These are phyloP conservation scores for Ettlia oleoabundans DNA, from an alignment of 139 green algal species.

Conservation along the genomic window DNA sequence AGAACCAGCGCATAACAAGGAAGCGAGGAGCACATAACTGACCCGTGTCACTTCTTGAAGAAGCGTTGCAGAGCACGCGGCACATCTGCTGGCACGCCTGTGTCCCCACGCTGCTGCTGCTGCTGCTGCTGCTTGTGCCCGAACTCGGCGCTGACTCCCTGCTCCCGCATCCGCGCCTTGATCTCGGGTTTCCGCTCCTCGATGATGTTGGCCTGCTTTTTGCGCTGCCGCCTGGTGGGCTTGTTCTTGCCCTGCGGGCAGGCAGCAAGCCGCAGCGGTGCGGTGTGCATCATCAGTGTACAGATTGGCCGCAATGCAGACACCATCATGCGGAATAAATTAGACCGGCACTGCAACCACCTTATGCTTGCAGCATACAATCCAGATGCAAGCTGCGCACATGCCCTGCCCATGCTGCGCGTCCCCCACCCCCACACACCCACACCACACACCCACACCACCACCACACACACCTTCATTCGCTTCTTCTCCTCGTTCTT, in stretches of 20 bases:
- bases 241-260: constrained; percentile 87
- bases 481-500: constrained; percentile 74
- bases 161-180: constrained; percentile 44
- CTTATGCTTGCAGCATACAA: background rate
- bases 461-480: constrained; percentile 71
- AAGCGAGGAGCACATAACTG: background rate
- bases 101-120: constrained; percentile 3
- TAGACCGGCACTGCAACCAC: too few relatives aligned
- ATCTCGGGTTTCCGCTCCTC: constrained; percentile 64
- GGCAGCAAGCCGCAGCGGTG: too few relatives aligned
- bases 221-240: constrained; percentile 75
- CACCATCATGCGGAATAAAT: too few relatives aligned
- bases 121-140: constrained; percentile 17
- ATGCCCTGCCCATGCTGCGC: too few relatives aligned
- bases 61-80: constrained; percentile 72
- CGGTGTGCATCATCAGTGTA: too few relatives aligned
- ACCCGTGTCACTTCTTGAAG: constrained; percentile 53
- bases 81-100: constrained; percentile 53
- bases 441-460: background rate
- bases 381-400: background rate
- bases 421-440: background rate
- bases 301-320: too few relatives aligned
- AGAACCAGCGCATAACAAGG: too few relatives aligned
- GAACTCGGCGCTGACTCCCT: constrained; percentile 40
- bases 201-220: constrained; percentile 95